Conservation (phyloP, 352 stramenopile genomes). For the Phytophthora tentaculata region DNA sequence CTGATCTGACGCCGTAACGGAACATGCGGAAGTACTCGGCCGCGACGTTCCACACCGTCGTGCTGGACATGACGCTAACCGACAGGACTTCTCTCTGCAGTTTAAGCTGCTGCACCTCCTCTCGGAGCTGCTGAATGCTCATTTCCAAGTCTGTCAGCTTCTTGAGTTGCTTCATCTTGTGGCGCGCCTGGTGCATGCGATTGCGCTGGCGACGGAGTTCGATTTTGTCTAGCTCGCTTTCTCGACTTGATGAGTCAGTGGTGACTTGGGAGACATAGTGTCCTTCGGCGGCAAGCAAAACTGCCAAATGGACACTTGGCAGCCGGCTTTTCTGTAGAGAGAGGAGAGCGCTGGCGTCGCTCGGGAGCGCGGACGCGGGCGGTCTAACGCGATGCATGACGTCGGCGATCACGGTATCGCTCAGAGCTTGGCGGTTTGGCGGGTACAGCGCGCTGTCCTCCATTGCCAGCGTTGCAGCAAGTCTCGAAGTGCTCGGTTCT, state of each 20-base stretch:
- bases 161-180: constrained; percentile 24
- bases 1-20: constrained; percentile 7
- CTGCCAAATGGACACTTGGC: neutral
- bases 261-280: neutral
- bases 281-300: neutral
- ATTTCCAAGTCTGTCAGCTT: constrained; percentile 14
- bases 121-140: constrained; percentile 8
- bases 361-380: neutral
- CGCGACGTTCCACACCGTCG: constrained; percentile 24
- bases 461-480: neutral
- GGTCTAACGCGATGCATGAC: neutral
- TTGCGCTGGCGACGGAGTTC: constrained; percentile 16
- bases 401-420: constrained; percentile 10
- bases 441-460: constrained; percentile 10
- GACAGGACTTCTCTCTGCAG: constrained; percentile 4
- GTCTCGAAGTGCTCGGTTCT: neutral
- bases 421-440: constrained; percentile 10
- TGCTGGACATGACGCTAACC: constrained; percentile 5
- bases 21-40: constrained; percentile 24
- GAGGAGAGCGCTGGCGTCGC: neutral
- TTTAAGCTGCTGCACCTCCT: constrained; percentile 15
- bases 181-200: constrained; percentile 15
- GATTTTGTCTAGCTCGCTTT: constrained; percentile 1
- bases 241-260: neutral
- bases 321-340: constrained; percentile 9